phyloP scores from a whole-genome alignment of 2,329 filamentous ascomycete species.

The Sodiomyces alkalinus region DNA sequence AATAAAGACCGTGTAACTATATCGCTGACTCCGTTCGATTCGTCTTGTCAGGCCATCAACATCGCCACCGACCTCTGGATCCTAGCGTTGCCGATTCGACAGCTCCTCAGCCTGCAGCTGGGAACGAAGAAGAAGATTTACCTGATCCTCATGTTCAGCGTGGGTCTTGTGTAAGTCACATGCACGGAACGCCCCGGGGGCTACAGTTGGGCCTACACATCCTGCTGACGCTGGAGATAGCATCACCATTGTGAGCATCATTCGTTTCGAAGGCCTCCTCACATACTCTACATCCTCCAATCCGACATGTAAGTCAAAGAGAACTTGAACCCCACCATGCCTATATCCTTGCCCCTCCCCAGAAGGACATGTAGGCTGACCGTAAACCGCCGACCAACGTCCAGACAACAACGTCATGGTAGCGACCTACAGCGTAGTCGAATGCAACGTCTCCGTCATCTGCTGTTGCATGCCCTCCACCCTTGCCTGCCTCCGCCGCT shows the following conservation, averaged over 20 bases:
- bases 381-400: constrained; percentile 17
- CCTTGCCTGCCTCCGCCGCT: constrained; percentile 17
- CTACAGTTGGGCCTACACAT: neutral
- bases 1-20: too few relatives aligned
- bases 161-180: constrained; percentile 26
- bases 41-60: too few relatives aligned
- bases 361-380: constrained; percentile 17
- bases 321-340: too few relatives aligned
- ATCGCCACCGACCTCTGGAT: constrained; percentile 1
- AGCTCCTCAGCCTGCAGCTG: constrained; percentile 21
- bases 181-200: too few relatives aligned
- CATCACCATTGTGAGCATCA: constrained; percentile 21
- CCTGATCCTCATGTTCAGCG: constrained; percentile 27
- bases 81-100: constrained; percentile 19
- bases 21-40: too few relatives aligned
- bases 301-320: neutral
- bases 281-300: neutral
- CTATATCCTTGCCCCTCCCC: too few relatives aligned
- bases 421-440: too few relatives aligned
- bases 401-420: too few relatives aligned
- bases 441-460: constrained; percentile 22
- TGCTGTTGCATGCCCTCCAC: constrained; percentile 20
- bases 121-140: constrained; percentile 26
- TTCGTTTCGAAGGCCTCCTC: too few relatives aligned
- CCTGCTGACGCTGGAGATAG: constrained; percentile 6